Percentiles rank a stretch among this genome's conserved stretches.
Conservation (phyloP, 2,329 filamentous ascomycete species). For the Westerdykella aurantiaca region DNA sequence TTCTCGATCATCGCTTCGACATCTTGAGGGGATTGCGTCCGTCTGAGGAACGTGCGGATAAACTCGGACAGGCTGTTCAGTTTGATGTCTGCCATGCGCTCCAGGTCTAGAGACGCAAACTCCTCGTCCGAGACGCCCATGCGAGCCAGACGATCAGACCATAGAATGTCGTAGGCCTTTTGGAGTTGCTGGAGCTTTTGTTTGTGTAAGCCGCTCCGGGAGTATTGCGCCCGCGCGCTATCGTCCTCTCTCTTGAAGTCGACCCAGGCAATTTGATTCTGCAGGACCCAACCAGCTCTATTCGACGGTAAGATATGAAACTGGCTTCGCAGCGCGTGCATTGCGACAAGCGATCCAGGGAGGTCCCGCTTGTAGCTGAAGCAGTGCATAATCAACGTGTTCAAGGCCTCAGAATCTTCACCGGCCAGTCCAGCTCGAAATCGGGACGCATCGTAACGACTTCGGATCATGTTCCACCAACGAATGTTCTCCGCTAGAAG, state of each 20-base stretch:
- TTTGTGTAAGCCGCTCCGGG: slow-evolving; percentile 10
- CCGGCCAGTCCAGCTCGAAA: slow-evolving; percentile 24
- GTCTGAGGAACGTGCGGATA: slow-evolving; percentile 23
- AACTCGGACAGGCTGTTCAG: slow-evolving; percentile 30
- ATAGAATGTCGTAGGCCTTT: slow-evolving; percentile 17
- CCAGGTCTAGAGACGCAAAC: slow-evolving; percentile 10
- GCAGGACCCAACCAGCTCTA: slow-evolving; percentile 16
- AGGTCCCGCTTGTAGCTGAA: slow-evolving; percentile 32
- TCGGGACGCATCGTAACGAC: slow-evolving; percentile 20
- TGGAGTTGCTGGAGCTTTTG: slow-evolving; percentile 12
- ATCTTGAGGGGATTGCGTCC: slow-evolving; percentile 14
- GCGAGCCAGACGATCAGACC: slow-evolving; percentile 12
- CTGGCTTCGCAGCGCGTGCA: slow-evolving; percentile 23
- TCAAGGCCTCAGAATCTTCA: slow-evolving; percentile 18
- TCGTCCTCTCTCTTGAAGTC: slow-evolving; percentile 15
- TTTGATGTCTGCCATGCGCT: slow-evolving; percentile 19
- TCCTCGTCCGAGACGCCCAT: slow-evolving; percentile 13
- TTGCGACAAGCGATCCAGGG: slow-evolving; percentile 30
- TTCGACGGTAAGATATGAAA: slow-evolving; percentile 25
- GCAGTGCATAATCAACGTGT: slow-evolving; percentile 28
- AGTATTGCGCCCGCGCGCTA: slow-evolving; percentile 8
- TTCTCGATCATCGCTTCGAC: slow-evolving; percentile 29
- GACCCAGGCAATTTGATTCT: slow-evolving; percentile 26
- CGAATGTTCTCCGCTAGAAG: slow-evolving; percentile 25
- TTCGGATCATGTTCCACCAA: slow-evolving; percentile 24